phyloP scores from a whole-genome alignment of 2,329 filamentous ascomycete genomes.

The Paecilomyces dactylethromorphus region DNA sequence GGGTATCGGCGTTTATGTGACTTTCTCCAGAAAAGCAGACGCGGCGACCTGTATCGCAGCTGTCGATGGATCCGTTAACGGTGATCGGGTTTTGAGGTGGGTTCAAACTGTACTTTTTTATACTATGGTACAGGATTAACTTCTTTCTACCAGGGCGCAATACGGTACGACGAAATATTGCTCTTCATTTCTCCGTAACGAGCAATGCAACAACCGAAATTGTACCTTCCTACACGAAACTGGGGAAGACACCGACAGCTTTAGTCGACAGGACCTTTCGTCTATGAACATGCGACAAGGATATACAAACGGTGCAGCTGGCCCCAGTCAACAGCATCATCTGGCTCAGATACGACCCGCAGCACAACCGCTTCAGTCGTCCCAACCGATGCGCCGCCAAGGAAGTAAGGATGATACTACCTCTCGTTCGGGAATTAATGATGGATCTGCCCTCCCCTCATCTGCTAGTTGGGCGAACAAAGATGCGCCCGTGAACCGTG shows the following conservation, averaged over 20 bases:
- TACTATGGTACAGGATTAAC: background rate
- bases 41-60: slow-evolving; percentile 83
- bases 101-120: slow-evolving; percentile 18
- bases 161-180: slow-evolving; percentile 97
- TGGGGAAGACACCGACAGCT: slow-evolving; percentile 96
- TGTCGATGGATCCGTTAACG: slow-evolving; percentile 88
- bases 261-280: slow-evolving; percentile 87
- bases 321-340: slow-evolving; percentile 17
- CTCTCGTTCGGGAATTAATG: slow-evolving; percentile 55
- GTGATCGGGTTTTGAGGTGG: slow-evolving; percentile 74
- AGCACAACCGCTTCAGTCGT: slow-evolving; percentile 39
- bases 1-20: slow-evolving; percentile 96
- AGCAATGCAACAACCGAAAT: slow-evolving; percentile 88
- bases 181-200: slow-evolving; percentile 89
- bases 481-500: slow-evolving; percentile 59
- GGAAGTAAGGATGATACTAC: slow-evolving; percentile 64
- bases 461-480: slow-evolving; percentile 86
- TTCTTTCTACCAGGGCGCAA: slow-evolving; percentile 48
- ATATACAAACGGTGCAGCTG: slow-evolving; percentile 36
- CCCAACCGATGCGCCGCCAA: slow-evolving; percentile 62
- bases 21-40: slow-evolving; percentile 86
- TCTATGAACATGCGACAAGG: slow-evolving; percentile 85
- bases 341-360: slow-evolving; percentile 39
- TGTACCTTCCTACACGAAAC: slow-evolving; percentile 98
- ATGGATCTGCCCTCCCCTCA: slow-evolving; percentile 84